phyloP scores from a whole-genome alignment of 352 stramenopile genomes.

The Phytopythium kandeliae region DNA sequence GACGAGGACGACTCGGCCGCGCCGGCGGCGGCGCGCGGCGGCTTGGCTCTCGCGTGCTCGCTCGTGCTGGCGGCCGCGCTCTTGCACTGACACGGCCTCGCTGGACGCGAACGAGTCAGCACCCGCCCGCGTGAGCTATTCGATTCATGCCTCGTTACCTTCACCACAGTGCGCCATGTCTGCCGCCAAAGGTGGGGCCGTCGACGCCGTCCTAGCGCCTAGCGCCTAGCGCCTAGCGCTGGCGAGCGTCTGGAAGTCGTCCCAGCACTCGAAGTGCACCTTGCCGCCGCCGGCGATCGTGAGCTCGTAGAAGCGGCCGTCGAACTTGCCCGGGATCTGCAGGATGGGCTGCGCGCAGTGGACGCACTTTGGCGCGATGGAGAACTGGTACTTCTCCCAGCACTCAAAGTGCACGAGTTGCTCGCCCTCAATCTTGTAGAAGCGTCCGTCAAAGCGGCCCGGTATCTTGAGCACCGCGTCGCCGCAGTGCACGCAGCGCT shows the following conservation, averaged over 20 bases:
- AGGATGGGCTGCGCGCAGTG: conserved; percentile 72
- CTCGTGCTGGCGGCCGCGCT: background rate
- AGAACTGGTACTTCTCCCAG: conserved; percentile 75
- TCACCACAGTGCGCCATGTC: too few relatives aligned
- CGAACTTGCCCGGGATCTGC: conserved; percentile 64
- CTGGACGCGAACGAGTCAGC: background rate
- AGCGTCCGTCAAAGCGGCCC: conserved; percentile 70
- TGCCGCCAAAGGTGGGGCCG: too few relatives aligned
- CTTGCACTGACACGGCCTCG: background rate
- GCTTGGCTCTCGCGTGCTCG: background rate
- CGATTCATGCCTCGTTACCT: conserved; percentile 2
- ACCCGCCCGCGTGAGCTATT: background rate
- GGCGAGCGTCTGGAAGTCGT: conserved; percentile 51
- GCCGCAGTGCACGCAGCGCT: conserved; percentile 65
- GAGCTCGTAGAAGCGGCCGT: conserved; percentile 82
- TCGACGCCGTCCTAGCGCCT: too few relatives aligned
- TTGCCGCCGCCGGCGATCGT: conserved; percentile 59
- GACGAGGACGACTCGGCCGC: conserved; percentile 1
- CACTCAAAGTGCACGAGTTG: conserved; percentile 82
- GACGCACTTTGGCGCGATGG: conserved; percentile 69
- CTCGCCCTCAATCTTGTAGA: conserved; percentile 77
- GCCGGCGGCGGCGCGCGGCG: background rate
- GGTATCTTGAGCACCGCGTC: conserved; percentile 67
- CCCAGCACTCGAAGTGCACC: conserved; percentile 86
- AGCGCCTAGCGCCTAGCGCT: conserved; percentile 9